Conservation (phyloP, 208 protist species). For the Leishmania turanica region DNA sequence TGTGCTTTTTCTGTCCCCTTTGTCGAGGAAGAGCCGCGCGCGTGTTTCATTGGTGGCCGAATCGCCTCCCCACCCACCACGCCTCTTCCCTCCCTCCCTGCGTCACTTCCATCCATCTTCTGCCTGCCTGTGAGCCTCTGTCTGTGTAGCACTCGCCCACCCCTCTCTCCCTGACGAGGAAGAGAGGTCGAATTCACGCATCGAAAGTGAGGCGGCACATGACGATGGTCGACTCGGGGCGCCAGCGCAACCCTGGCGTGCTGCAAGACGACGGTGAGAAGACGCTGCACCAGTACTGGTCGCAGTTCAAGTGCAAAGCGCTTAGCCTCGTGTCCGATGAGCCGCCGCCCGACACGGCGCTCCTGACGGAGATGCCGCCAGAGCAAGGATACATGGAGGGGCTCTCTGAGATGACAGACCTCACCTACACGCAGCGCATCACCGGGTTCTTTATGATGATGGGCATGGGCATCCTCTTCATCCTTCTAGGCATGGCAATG, state of each 20-base stretch:
- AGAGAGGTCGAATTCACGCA: neutral
- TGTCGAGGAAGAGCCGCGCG: no score
- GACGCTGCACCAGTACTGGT: slow-evolving; percentile 49
- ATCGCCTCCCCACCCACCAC: no score
- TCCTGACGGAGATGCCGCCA: slow-evolving; percentile 52
- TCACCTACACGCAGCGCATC: slow-evolving; percentile 86
- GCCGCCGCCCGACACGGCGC: slow-evolving; percentile 46
- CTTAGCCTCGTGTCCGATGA: slow-evolving; percentile 56
- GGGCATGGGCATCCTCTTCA: slow-evolving; percentile 85
- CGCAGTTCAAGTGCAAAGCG: slow-evolving; percentile 50
- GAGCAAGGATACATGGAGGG: slow-evolving; percentile 53
- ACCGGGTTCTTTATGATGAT: slow-evolving; percentile 81
- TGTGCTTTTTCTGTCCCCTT: no score
- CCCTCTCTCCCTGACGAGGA: neutral
- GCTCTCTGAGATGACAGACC: slow-evolving; percentile 65
- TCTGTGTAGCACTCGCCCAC: neutral
- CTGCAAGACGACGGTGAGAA: slow-evolving; percentile 15
- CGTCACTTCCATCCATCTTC: neutral
- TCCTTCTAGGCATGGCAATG: slow-evolving; percentile 64
- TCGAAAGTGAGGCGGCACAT: slow-evolving; percentile 18
- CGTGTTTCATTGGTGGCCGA: no score
- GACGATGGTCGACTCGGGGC: slow-evolving; percentile 15
- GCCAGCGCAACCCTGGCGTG: slow-evolving; percentile 27
- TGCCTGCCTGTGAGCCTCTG: neutral
- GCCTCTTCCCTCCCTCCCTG: neutral